Evolutionary conservation across 2,329 filamentous ascomycete genomes (phyloP).

Genomic region (Alternaria hordeiaustralica): DNA sequence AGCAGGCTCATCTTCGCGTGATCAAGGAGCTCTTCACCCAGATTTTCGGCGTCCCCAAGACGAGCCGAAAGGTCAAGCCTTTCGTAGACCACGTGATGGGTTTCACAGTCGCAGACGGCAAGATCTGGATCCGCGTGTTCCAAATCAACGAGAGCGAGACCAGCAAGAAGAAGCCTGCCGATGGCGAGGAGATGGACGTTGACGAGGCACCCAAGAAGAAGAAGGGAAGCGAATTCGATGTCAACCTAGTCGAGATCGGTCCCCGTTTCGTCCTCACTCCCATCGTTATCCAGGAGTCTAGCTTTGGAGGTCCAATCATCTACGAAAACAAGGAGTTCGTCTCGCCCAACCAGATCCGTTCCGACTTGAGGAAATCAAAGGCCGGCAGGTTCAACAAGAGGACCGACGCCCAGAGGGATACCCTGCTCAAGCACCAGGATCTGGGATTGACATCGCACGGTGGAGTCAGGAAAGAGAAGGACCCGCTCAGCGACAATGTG

Average conservation of each 20-base stretch:
- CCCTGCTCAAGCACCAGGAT: constrained; percentile 74
- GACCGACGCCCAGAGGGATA: constrained; percentile 75
- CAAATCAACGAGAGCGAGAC: constrained; percentile 85
- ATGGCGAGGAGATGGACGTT: constrained; percentile 50
- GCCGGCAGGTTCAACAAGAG: constrained; percentile 79
- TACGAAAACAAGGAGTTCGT: constrained; percentile 99
- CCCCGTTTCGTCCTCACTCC: constrained; percentile 92
- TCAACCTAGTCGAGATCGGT: constrained; percentile 89
- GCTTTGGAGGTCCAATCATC: constrained; percentile 94
- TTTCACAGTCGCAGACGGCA: constrained; percentile 88
- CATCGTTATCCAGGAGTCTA: constrained; percentile 92
- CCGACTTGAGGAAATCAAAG: constrained; percentile 78
- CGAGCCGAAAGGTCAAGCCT: constrained; percentile 87
- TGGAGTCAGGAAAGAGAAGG: constrained; percentile 66
- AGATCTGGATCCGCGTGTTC: constrained; percentile 96
- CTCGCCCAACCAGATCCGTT: constrained; percentile 89
- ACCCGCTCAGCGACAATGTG: constrained; percentile 77
- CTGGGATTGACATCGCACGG: constrained; percentile 76
- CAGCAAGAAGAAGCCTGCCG: constrained; percentile 52
- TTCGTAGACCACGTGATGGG: constrained; percentile 96
- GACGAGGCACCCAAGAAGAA: constrained; percentile 47
- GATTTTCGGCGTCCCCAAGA: constrained; percentile 89
- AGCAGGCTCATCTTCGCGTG: constrained; percentile 77
- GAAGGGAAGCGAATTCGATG: constrained; percentile 70
- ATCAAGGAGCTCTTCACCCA: constrained; percentile 91